Conservation (phyloP, 108 stramenopile species). For the Nitzschia sp. region DNA sequence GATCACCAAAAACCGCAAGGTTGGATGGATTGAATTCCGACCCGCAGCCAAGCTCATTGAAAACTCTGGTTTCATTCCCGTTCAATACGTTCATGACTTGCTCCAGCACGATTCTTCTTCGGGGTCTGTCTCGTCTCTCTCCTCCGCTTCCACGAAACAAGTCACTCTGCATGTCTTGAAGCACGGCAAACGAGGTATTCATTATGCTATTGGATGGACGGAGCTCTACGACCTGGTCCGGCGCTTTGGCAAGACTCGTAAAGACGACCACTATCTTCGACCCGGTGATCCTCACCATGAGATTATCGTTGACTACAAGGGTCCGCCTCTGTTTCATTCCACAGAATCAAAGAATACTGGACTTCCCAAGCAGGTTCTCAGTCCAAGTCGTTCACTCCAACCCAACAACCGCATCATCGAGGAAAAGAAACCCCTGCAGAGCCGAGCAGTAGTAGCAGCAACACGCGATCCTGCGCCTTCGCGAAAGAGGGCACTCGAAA, state of each 20-base stretch:
- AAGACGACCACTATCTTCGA: not conserved
- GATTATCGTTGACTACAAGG: not conserved
- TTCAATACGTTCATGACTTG: not conserved
- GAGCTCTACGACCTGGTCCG: not conserved
- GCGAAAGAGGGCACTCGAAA: too few species aligned
- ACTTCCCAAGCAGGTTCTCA: too few species aligned
- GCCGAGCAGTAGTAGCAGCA: not conserved
- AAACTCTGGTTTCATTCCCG: not conserved
- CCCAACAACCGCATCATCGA: not conserved
- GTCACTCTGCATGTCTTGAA: not conserved
- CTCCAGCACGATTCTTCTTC: too few species aligned
- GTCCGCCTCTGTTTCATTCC: not conserved
- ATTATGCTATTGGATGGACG: slow-evolving; percentile 5
- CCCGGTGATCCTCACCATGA: not conserved
- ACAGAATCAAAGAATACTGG: too few species aligned
- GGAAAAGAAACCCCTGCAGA: not conserved
- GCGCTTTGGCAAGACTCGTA: not conserved
- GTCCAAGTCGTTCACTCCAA: too few species aligned
- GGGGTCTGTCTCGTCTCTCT: not conserved
- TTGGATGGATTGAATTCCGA: not conserved
- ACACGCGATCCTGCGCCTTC: not conserved
- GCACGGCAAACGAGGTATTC: not conserved
- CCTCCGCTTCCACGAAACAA: not conserved
- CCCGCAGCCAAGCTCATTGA: not conserved
- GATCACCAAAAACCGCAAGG: not conserved